Base-by-base conservation (phyloP, 202 grass and related monocot species). In the Elaeis oleifera region DNA sequence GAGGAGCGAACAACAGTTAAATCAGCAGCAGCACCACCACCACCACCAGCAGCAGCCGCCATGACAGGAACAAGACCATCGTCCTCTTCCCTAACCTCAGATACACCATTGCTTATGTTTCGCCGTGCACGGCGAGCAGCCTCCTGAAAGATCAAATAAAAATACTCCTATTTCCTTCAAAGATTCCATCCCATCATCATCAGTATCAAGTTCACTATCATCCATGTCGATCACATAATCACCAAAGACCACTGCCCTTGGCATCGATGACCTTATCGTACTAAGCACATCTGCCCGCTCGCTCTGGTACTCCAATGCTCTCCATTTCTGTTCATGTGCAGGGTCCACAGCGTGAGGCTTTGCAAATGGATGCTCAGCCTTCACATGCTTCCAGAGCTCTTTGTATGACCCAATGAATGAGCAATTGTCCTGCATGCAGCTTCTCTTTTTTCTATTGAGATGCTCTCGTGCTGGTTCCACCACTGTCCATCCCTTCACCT, bases 401-500 rank as follows among this genome's bases (percentile, higher is more conserved):
- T 83, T 84, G 61, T 99, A 99, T 22, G 85, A 78, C 18, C 94
- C 88, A 7, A 89, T 64, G 59, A 94, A 99, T 14, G 82, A 86
- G 72, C 94, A 94, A 24, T 83, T 73, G 49, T 99, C 94, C 60
- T 99, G 94, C 88, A 94, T 89, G 73, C 94, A 99, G 39, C 84
- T 87, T 67, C 88, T 85, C 80, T 71, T 70, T 75, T 97, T 97
- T 1, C 74, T 72, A 20, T 99, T 88, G 23, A 99, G 94, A 60
- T 92, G 94, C 18, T 78, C 75, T 52, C 88, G 85, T 20, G 94
- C 94, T 44, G 82, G 75, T 69, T 99, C 83, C 58, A 99, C 94
- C 52, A 99, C 83, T 2, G 94, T 99, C 94, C 94, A 99, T 16
- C 85, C 94, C 78, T 99, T 99, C 44, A 99, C 88, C 64, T 94